Percentiles rank a stretch among this genome's conserved stretches.
phyloP scores from a whole-genome alignment of 257 asterid species.

The Handroanthus guayacan region DNA sequence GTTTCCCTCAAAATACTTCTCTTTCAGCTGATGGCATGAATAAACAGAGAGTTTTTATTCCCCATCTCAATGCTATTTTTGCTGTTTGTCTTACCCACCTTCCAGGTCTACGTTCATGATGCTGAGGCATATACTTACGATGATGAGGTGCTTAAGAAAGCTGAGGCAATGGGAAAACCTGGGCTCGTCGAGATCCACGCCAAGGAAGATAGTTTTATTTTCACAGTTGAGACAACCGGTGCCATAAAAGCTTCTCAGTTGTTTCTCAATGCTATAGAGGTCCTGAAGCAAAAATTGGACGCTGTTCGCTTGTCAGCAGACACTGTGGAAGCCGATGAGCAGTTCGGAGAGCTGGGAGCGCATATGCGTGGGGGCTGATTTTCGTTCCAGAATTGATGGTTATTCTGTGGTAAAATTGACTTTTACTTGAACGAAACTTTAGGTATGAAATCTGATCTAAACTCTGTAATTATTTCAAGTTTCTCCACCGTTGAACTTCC shows the following conservation, averaged over 20 bases:
- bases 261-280: constrained; percentile 81
- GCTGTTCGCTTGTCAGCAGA: constrained; percentile 95
- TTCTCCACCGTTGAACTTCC: constrained; percentile 22
- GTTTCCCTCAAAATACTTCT: neutral
- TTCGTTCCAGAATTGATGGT: neutral
- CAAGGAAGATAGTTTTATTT: constrained; percentile 91
- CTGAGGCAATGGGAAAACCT: constrained; percentile 83
- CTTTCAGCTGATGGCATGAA: constrained; percentile 7
- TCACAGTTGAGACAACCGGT: constrained; percentile 93
- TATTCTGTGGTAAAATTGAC: neutral
- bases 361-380: constrained; percentile 97
- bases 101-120: constrained; percentile 74
- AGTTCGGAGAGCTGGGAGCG: constrained; percentile 97
- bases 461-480: constrained; percentile 35
- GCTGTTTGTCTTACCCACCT: neutral
- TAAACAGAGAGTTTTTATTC: neutral
- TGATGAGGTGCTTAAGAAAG: constrained; percentile 93
- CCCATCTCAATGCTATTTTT: neutral
- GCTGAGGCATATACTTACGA: constrained; percentile 93
- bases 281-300: constrained; percentile 91
- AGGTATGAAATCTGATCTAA: constrained; percentile 27
- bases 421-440: constrained; percentile 15
- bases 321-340: constrained; percentile 98
- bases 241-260: constrained; percentile 88
- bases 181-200: constrained; percentile 88